Evolutionary conservation across 2,329 filamentous ascomycete species (phyloP).

Genomic region (Arthroderma sp.): DNA sequence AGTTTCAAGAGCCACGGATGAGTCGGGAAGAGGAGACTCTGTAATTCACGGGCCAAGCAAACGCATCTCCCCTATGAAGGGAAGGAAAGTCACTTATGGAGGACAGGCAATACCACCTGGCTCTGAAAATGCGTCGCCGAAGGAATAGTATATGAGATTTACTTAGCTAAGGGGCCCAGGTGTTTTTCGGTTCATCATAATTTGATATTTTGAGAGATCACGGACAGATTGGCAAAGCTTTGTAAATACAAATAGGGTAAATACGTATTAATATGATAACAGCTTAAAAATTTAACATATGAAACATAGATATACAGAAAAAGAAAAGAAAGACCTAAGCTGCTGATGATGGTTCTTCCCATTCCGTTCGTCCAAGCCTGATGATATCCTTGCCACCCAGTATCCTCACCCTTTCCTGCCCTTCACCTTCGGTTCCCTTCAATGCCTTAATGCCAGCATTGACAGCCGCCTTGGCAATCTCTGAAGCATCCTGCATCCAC

Average conservation of each 20-base stretch:
- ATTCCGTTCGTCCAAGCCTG: constrained; percentile 16
- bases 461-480: constrained; percentile 29
- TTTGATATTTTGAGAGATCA: neutral
- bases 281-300: no score
- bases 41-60: constrained; percentile 27
- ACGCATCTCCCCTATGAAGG: constrained; percentile 25
- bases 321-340: no score
- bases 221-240: neutral
- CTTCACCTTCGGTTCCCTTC: constrained; percentile 26
- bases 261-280: neutral
- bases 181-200: neutral
- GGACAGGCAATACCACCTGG: neutral
- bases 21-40: constrained; percentile 33
- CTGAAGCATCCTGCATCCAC: constrained; percentile 51
- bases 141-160: neutral
- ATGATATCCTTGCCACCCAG: constrained; percentile 28
- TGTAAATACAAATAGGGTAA: neutral
- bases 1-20: constrained; percentile 38
- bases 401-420: constrained; percentile 29
- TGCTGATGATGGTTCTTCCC: constrained; percentile 9
- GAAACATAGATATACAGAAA: no score
- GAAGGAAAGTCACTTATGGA: constrained; percentile 15
- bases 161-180: no score
- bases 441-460: constrained; percentile 27
- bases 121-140: neutral